Evolutionary conservation across 495 filamentous ascomycete species (phyloP).

Genomic region (Darksidea phi): DNA sequence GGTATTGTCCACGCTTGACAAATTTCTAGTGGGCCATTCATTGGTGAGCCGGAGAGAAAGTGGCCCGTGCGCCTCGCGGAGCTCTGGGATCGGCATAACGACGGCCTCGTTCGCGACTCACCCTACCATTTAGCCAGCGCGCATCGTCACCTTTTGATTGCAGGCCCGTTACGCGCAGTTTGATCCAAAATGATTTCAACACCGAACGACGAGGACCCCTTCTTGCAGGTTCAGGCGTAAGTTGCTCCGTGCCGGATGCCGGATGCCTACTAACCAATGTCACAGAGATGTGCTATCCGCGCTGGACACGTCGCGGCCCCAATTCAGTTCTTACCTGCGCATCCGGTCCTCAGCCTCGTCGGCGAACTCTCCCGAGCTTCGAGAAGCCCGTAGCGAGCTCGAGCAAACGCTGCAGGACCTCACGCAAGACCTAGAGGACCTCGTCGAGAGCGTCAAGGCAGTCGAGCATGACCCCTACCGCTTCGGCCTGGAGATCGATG

Average conservation of each 20-base stretch:
- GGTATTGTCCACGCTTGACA: too few species aligned
- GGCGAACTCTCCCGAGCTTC: conserved; percentile 75
- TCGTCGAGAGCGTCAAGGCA: conserved; percentile 81
- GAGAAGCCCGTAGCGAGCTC: conserved; percentile 80
- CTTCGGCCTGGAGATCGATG: conserved; percentile 80
- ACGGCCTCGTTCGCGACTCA: not conserved
- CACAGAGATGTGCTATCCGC: conserved; percentile 72
- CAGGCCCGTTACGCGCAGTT: conserved; percentile 8
- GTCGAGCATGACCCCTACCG: conserved; percentile 86
- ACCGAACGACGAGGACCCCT: conserved; percentile 34
- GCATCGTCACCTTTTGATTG: conserved; percentile 7
- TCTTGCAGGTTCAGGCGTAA: conserved; percentile 37
- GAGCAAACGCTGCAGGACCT: conserved; percentile 72
- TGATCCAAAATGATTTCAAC: conserved; percentile 30
- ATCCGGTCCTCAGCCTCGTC: conserved; percentile 81
- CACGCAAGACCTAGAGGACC: conserved; percentile 80
- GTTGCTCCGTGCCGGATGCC: not conserved
- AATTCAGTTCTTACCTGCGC: conserved; percentile 93
- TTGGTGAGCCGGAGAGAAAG: too few species aligned
- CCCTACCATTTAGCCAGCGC: conserved; percentile 21
- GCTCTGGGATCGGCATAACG: not conserved
- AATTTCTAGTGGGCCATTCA: too few species aligned
- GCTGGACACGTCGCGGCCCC: conserved; percentile 72
- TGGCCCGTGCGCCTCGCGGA: not conserved
- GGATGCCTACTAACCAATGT: conserved; percentile 23